A percentile compares a stretch with the other conserved stretches of the same genome.
These are phyloP conservation scores for Selaginella tamariscina DNA, from an alignment of 75 land plant genomes.

Conservation along the genomic window DNA sequence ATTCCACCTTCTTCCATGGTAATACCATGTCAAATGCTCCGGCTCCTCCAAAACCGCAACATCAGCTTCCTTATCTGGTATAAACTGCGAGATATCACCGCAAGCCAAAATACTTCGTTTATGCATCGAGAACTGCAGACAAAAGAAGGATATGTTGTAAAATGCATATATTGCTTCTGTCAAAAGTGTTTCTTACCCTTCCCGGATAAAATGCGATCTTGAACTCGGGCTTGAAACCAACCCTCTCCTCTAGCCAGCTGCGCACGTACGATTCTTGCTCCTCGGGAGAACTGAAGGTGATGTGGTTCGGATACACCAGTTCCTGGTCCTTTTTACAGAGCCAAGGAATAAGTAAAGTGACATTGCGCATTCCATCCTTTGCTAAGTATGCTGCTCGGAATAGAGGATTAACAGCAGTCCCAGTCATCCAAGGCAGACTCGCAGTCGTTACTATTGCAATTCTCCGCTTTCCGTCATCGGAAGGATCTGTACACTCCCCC, in stretches of 20 bases:
- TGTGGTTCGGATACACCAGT: conserved; percentile 66
- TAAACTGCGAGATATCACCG: conserved; percentile 88
- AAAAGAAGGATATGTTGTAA: background rate
- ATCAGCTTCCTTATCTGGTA: conserved; percentile 83
- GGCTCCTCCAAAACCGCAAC: conserved; percentile 98
- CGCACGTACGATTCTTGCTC: conserved; percentile 89
- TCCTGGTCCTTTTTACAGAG: conserved; percentile 80
- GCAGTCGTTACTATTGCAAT: conserved; percentile 98
- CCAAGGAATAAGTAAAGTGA: conserved; percentile 92
- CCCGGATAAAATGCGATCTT: conserved; percentile 93
- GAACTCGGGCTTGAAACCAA: conserved; percentile 81
- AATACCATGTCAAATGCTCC: conserved; percentile 93
- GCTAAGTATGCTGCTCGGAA: conserved; percentile 92
- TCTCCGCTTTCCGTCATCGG: conserved; percentile 41
- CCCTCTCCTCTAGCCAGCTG: conserved; percentile 78
- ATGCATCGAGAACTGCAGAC: conserved; percentile 58
- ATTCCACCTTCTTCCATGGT: conserved; percentile 95
- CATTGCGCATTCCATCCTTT: conserved; percentile 63
- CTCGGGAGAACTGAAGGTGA: conserved; percentile 70
- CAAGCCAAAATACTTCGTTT: conserved; percentile 87
- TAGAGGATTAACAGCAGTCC: conserved; percentile 92
- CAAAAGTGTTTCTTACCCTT: conserved; percentile 49
- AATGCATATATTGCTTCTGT: background rate
- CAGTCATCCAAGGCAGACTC: conserved; percentile 98
- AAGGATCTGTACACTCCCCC: conserved; percentile 29